A percentile compares a stretch with the other conserved stretches of the same genome.
These are phyloP conservation scores for Jackrogersella multiformis DNA, from an alignment of 495 filamentous ascomycete species.

Conservation along the genomic window DNA sequence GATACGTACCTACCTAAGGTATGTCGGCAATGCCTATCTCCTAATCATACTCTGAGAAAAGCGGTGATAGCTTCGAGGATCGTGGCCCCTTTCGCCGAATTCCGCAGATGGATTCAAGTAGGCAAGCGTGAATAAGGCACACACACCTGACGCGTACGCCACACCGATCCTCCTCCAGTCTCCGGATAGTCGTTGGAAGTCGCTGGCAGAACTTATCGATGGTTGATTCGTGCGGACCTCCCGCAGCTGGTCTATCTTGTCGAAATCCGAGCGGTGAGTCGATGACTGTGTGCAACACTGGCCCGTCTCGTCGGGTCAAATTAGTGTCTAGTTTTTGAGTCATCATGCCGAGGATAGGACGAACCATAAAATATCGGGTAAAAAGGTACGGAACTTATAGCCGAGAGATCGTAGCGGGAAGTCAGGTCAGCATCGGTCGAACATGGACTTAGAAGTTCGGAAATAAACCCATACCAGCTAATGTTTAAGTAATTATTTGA, in stretches of 20 bases:
- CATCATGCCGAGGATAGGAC: constrained; percentile 31
- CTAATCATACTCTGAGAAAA: constrained; percentile 4
- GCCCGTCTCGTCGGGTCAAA: constrained; percentile 20
- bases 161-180: constrained; percentile 17
- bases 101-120: not conserved
- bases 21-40: not conserved
- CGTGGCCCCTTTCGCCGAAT: constrained; percentile 8
- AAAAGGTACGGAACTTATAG: not conserved
- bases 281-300: constrained; percentile 26
- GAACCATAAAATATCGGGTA: constrained; percentile 12
- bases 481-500: not conserved
- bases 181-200: not conserved
- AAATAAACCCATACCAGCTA: not conserved
- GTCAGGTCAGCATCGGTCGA: constrained; percentile 23
- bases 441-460: not conserved
- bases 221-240: constrained; percentile 30
- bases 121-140: not conserved
- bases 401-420: not conserved
- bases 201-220: not conserved
- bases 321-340: constrained; percentile 13
- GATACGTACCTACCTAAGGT: no score
- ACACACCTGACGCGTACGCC: not conserved
- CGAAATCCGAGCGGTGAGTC: constrained; percentile 32
- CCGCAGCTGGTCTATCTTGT: constrained; percentile 11
- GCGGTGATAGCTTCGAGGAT: constrained; percentile 6